Evolutionary conservation across 1,139 yeast genomes (phyloP).

Genomic region (Candida sojae): DNA sequence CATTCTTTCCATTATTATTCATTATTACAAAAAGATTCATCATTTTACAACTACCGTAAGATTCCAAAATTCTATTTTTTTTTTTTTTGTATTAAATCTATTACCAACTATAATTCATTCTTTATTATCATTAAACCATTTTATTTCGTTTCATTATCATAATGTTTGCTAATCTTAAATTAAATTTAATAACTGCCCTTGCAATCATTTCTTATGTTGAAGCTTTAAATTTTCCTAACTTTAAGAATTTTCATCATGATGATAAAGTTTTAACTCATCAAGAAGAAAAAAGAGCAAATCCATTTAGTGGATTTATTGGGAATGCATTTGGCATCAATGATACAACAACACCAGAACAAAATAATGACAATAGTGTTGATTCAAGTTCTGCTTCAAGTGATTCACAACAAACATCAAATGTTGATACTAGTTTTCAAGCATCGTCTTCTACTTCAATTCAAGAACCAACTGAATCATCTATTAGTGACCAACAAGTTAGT

Average conservation of each 20-base stretch:
- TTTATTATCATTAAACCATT: not conserved
- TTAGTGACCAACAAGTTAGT: not conserved
- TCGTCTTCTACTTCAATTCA: not conserved
- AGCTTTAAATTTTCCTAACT: conserved; percentile 3
- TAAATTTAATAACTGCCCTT: conserved; percentile 12
- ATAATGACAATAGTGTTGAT: not conserved
- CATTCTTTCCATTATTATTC: too few species aligned
- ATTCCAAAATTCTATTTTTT: too few species aligned
- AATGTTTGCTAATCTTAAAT: conserved; percentile 12
- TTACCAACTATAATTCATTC: conserved; percentile 14
- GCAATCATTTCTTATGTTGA: conserved; percentile 11
- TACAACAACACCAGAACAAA: not conserved
- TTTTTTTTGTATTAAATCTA: too few species aligned
- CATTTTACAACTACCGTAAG: too few species aligned
- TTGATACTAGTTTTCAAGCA: too few species aligned
- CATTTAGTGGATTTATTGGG: not conserved
- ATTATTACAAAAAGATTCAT: too few species aligned
- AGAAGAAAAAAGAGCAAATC: conserved; percentile 1
- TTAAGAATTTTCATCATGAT: not conserved
- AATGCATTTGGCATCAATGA: not conserved
- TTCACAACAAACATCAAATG: too few species aligned
- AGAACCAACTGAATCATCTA: not conserved
- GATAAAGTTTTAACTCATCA: not conserved
- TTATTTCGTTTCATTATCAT: not conserved
- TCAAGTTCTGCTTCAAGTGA: not conserved